Percentiles rank a stretch among this genome's conserved stretches.
Conservation (phyloP, 1,139 yeast genomes). For the Zygosaccharomyces pseudobailii region DNA sequence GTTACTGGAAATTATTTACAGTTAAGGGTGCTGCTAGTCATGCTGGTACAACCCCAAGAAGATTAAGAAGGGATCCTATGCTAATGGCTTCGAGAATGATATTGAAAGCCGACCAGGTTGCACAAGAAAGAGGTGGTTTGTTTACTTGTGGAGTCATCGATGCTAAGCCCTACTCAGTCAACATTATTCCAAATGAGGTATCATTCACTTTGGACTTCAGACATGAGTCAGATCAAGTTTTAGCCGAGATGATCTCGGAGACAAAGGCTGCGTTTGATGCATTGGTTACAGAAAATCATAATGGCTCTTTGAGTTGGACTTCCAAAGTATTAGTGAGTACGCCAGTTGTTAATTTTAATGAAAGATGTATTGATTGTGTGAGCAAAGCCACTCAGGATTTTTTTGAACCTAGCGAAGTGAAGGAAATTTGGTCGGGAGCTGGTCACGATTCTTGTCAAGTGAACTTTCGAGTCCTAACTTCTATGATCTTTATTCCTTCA, state of each 20-base stretch:
- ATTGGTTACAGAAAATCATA: slow-evolving; percentile 33
- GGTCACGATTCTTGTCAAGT: slow-evolving; percentile 68
- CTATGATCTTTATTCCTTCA: slow-evolving; percentile 69
- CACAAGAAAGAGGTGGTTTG: slow-evolving; percentile 46
- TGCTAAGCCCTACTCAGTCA: slow-evolving; percentile 53
- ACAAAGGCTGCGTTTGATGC: slow-evolving; percentile 37
- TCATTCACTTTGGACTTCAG: slow-evolving; percentile 53
- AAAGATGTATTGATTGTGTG: slow-evolving; percentile 46
- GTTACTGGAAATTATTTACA: slow-evolving; percentile 51
- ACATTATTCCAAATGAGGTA: slow-evolving; percentile 59
- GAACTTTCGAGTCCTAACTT: slow-evolving; percentile 51
- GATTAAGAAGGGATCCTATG: slow-evolving; percentile 54
- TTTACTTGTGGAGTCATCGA: slow-evolving; percentile 54
- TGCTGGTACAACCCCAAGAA: slow-evolving; percentile 67
- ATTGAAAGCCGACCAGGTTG: slow-evolving; percentile 50
- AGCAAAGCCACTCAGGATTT: slow-evolving; percentile 45
- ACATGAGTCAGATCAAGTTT: slow-evolving; percentile 45
- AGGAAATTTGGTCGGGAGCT: slow-evolving; percentile 57
- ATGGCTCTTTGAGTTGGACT: slow-evolving; percentile 30
- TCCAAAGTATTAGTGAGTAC: slow-evolving; percentile 19
- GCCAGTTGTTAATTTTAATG: slow-evolving; percentile 52
- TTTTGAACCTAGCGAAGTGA: slow-evolving; percentile 40
- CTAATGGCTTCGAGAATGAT: slow-evolving; percentile 53
- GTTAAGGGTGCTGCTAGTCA: slow-evolving; percentile 61
- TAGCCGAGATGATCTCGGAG: slow-evolving; percentile 39